Conservation (phyloP, 148 eudicot genomes). For the Oxyria digyna region DNA sequence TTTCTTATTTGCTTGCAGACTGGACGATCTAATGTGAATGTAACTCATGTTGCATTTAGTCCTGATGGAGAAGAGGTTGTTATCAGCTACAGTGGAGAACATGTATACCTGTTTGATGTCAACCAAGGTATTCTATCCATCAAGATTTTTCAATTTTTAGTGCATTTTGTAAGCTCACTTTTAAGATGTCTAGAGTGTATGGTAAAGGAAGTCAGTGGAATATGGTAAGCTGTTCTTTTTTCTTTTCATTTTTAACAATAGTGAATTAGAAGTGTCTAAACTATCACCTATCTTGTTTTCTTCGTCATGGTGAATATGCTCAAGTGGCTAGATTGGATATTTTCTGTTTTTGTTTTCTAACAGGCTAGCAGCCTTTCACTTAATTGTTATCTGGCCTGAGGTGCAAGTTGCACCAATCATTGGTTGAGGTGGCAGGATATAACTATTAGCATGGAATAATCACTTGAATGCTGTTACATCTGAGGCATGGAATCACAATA, state of each 20-base stretch:
- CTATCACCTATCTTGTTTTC: too few relatives aligned
- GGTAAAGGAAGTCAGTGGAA: too few relatives aligned
- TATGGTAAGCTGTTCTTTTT: too few relatives aligned
- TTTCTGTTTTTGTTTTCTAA: too few relatives aligned
- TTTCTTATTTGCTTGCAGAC: constrained; percentile 26
- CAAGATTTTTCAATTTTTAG: background rate
- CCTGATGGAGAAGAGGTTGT: constrained; percentile 89
- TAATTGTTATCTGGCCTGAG: too few relatives aligned
- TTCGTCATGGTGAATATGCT: too few relatives aligned
- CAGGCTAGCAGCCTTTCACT: too few relatives aligned
- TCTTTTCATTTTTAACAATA: too few relatives aligned
- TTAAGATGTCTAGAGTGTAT: background rate
- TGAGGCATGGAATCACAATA: background rate
- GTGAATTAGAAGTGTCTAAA: too few relatives aligned
- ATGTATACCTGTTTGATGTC: constrained; percentile 90
- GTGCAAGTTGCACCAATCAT: too few relatives aligned
- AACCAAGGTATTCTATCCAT: constrained; percentile 22
- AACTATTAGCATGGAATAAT: background rate
- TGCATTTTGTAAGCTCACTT: background rate
- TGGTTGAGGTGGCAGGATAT: too few relatives aligned
- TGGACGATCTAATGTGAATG: constrained; percentile 63
- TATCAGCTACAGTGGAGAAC: constrained; percentile 86
- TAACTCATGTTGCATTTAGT: constrained; percentile 89
- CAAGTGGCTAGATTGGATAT: too few relatives aligned
- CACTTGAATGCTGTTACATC: background rate